A percentile compares a stretch with the other conserved stretches of the same genome.
Conservation (phyloP, 106 monocot species). For the Cymbidium sinense region DNA sequence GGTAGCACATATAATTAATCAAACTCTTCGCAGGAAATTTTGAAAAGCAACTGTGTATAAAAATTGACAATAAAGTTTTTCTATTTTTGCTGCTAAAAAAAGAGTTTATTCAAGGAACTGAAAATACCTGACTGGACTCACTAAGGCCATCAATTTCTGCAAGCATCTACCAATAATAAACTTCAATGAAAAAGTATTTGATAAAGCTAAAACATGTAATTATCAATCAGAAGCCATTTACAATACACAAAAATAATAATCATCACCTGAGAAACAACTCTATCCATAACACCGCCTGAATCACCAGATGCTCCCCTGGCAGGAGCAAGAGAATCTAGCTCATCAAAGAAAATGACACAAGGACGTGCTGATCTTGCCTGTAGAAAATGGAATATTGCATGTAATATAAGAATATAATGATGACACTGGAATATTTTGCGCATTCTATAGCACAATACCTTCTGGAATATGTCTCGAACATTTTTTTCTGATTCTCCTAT, state of each 20-base stretch:
- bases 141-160: conserved; percentile 91
- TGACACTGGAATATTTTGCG: neutral
- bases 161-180: conserved; percentile 55
- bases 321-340: conserved; percentile 97
- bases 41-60: neutral
- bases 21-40: neutral
- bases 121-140: conserved; percentile 67
- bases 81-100: neutral
- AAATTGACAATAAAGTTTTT: neutral
- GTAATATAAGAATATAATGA: neutral
- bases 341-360: conserved; percentile 99
- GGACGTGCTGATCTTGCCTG: conserved; percentile 95
- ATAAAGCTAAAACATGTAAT: neutral
- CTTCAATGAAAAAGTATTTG: neutral
- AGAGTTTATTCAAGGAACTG: neutral
- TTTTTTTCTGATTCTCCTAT: conserved; percentile 99
- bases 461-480: conserved; percentile 94
- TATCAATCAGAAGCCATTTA: neutral
- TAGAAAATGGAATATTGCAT: conserved; percentile 5
- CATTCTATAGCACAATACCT: conserved; percentile 37
- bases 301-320: conserved; percentile 96
- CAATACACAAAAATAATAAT: neutral
- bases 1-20: neutral
- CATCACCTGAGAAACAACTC: conserved; percentile 93
- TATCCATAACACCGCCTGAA: conserved; percentile 99